Evolutionary conservation across 768 basidiomycete species (phyloP), one percentile per base, ranked within the genome.

Genomic region (Dioszegia hungarica): DNA sequence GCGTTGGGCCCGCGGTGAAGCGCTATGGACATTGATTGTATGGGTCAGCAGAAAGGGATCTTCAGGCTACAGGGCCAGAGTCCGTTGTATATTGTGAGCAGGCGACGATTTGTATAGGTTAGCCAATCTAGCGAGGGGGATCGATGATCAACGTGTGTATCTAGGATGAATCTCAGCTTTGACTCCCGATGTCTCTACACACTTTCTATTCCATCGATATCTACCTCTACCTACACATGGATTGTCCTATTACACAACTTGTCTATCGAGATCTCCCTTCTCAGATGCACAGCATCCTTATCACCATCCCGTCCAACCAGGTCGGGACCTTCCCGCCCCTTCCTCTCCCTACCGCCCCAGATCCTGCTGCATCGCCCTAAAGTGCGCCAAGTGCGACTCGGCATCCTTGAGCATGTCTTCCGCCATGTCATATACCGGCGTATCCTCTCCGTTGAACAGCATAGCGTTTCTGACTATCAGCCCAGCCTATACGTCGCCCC

Each of bases 371-470:
- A 71, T 54, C 49, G 53, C 62, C 49, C 62, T 68, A 56, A 60
- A 72, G 45, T 70, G 63, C 46, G 64, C 59, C 44, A 75, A 69
- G 41, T 67, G 65, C 19, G 28, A 54, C 58, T 78, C 75, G n/a
- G 65, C 64, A 47, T 70, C 70, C 49, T 59, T 60, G 55, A 86
- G 76, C 70, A 92, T 91, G 80, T 92, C 89, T 72, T 90, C 85
- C 5, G 93, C 89, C 89, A 93, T 94, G 50, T 80, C 81, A 61
- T 86, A 84, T n/a, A 94, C 86, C 70, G 90, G 88, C 15, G 86
- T 88, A 3, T 84, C 84, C 0, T 89, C 87, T 44, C 86, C 80
- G 63, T 98, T 98, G 75, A 91, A 98, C 88, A 97, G 90, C 84
- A 94, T 86, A 4, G 94, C 89, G 74, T 98, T 97, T 8, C 74